A percentile compares a stretch with the other conserved stretches of the same genome.
Evolutionary conservation across 139 green algal species (phyloP).

Genomic region (Micractinium conductrix): DNA sequence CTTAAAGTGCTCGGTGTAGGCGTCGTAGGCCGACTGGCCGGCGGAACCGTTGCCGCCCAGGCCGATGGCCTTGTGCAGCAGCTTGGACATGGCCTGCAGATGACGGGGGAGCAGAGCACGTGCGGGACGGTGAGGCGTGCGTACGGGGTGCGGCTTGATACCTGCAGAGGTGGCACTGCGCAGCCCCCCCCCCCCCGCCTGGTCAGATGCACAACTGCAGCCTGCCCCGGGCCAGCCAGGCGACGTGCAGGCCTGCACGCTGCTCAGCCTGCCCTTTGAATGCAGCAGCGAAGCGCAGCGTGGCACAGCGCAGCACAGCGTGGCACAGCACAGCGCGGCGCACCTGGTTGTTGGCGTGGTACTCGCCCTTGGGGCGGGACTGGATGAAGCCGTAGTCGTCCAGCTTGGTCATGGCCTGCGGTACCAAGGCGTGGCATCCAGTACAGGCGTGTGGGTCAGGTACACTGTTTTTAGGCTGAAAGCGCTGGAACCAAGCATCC

Average conservation of each 20-base stretch:
- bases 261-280: too few relatives aligned
- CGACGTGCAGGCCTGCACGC: too few relatives aligned
- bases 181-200: too few relatives aligned
- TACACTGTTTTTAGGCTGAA: too few relatives aligned
- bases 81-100: constrained; percentile 94
- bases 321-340: background rate
- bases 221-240: too few relatives aligned
- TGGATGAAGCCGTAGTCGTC: constrained; percentile 99
- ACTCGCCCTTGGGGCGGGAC: constrained; percentile 87
- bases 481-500: too few relatives aligned
- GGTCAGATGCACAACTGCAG: too few relatives aligned
- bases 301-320: too few relatives aligned
- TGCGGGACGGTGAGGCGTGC: too few relatives aligned
- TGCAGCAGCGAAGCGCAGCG: background rate
- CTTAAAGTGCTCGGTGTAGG: constrained; percentile 91
- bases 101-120: background rate
- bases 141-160: too few relatives aligned
- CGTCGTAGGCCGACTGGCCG: constrained; percentile 75
- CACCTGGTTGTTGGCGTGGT: constrained; percentile 97
- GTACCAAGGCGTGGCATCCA: background rate
- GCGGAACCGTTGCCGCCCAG: constrained; percentile 69
- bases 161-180: too few relatives aligned
- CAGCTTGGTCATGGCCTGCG: constrained; percentile 86
- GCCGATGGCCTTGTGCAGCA: constrained; percentile 98
- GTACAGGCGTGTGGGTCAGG: too few relatives aligned